phyloP scores from a whole-genome alignment of 78 protist species.

The Dictyostelium purpureum region DNA sequence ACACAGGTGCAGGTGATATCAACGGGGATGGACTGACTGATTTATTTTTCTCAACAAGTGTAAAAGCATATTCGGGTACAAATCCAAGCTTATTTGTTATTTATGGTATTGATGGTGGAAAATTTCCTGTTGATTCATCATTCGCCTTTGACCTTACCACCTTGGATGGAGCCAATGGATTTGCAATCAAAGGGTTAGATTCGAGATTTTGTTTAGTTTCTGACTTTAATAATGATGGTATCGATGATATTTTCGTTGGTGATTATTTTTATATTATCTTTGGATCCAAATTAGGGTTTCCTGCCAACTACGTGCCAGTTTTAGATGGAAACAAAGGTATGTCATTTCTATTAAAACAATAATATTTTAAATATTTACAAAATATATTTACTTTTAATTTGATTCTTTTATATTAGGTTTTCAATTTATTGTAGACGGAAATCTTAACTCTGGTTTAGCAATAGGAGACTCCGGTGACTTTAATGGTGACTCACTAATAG shows the following conservation, averaged over 20 bases:
- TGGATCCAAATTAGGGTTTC: background rate
- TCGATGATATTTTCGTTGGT: background rate
- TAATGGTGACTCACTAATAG: background rate
- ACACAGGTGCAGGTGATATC: background rate
- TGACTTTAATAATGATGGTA: constrained; percentile 4
- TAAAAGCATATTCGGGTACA: background rate
- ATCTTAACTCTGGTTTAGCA: too few relatives aligned
- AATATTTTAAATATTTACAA: too few relatives aligned
- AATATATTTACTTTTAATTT: too few relatives aligned
- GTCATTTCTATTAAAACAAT: background rate
- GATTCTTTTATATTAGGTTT: background rate
- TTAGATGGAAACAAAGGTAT: background rate
- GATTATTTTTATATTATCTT: too few relatives aligned
- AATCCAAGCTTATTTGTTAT: background rate
- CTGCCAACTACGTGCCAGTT: background rate
- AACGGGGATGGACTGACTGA: constrained; percentile 7
- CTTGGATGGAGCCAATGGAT: background rate
- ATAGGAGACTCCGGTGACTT: too few relatives aligned
- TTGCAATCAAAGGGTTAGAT: background rate
- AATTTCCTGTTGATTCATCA: background rate
- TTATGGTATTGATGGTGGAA: constrained; percentile 13
- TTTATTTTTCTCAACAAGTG: background rate
- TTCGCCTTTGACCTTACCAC: background rate
- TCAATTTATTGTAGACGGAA: too few relatives aligned
- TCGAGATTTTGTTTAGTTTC: background rate